A percentile compares a stretch with the other conserved stretches of the same genome.
Conservation (phyloP, 2,329 filamentous ascomycete genomes). For the Aspergillus unguis region DNA sequence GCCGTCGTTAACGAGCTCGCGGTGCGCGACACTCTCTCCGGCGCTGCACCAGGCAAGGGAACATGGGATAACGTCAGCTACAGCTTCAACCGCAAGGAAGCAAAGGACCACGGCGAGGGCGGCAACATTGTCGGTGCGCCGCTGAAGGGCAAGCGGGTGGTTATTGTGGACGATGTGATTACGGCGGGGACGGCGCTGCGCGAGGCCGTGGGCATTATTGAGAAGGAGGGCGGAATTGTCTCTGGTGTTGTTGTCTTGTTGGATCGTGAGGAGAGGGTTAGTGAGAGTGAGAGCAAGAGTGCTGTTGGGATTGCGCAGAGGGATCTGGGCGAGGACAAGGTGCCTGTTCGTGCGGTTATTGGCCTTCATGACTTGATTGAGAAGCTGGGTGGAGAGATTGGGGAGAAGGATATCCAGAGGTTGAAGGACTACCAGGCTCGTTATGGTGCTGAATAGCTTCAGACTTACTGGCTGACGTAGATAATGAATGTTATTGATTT, state of each 20-base stretch:
- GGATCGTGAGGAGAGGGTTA: slow-evolving; percentile 35
- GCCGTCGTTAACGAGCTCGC: slow-evolving; percentile 73
- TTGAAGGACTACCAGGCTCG: slow-evolving; percentile 65
- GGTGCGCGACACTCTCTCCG: slow-evolving; percentile 54
- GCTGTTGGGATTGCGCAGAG: slow-evolving; percentile 59
- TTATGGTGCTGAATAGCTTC: slow-evolving; percentile 29
- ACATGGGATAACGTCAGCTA: slow-evolving; percentile 72
- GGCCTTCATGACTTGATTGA: slow-evolving; percentile 76
- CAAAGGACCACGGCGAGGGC: slow-evolving; percentile 92
- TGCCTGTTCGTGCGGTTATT: slow-evolving; percentile 76
- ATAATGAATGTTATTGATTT: no score
- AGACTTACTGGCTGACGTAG: no score
- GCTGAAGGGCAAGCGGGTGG: slow-evolving; percentile 76
- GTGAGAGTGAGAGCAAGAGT: slow-evolving; percentile 48
- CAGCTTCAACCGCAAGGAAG: slow-evolving; percentile 93
- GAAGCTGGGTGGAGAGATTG: slow-evolving; percentile 58
- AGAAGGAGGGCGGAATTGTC: slow-evolving; percentile 76
- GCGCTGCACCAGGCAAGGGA: slow-evolving; percentile 35
- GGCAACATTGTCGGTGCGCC: slow-evolving; percentile 86
- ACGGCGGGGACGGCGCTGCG: slow-evolving; percentile 92
- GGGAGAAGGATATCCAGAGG: slow-evolving; percentile 57
- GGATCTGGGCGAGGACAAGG: slow-evolving; percentile 58
- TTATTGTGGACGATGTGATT: slow-evolving; percentile 96
- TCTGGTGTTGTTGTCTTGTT: slow-evolving; percentile 85
- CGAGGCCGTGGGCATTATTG: slow-evolving; percentile 87